Evolutionary conservation across 257 asterid species (phyloP).

Genomic region (Fraxinus americana): DNA sequence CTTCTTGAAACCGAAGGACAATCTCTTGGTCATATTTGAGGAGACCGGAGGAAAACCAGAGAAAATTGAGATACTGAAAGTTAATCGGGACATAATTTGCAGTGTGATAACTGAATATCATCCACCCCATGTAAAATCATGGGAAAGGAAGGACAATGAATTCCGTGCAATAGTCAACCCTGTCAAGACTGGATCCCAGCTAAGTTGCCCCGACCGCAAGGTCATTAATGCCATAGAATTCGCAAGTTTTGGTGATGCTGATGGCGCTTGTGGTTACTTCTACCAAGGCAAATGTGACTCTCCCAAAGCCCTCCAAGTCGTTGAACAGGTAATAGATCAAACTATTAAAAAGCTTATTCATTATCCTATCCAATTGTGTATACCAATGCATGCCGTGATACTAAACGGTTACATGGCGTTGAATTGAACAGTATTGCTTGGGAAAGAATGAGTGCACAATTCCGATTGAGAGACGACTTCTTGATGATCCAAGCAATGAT

Average conservation of each 20-base stretch:
- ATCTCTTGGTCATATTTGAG: constrained; percentile 67
- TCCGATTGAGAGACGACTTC: constrained; percentile 50
- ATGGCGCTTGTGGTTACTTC: constrained; percentile 75
- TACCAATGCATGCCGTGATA: neutral
- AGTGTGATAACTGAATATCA: constrained; percentile 56
- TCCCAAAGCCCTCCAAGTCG: constrained; percentile 34
- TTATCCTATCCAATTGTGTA: neutral
- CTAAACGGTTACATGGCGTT: neutral
- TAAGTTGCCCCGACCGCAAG: constrained; percentile 59
- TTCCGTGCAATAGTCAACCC: constrained; percentile 37
- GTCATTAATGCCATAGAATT: constrained; percentile 54
- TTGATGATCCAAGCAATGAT: constrained; percentile 45
- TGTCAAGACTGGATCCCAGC: constrained; percentile 48
- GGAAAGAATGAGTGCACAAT: constrained; percentile 66
- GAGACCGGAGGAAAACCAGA: constrained; percentile 76
- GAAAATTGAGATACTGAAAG: constrained; percentile 47
- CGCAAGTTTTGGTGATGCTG: constrained; percentile 62
- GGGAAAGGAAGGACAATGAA: constrained; percentile 48
- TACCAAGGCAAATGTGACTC: constrained; percentile 54
- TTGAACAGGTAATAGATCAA: constrained; percentile 39
- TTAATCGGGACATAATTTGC: constrained; percentile 84
- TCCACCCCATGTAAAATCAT: constrained; percentile 51
- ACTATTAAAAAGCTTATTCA: neutral
- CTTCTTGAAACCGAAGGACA: constrained; percentile 61
- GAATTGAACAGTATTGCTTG: constrained; percentile 51